Conservation (phyloP, 164 flowering plant species). For the Stephania yunnanensis region DNA sequence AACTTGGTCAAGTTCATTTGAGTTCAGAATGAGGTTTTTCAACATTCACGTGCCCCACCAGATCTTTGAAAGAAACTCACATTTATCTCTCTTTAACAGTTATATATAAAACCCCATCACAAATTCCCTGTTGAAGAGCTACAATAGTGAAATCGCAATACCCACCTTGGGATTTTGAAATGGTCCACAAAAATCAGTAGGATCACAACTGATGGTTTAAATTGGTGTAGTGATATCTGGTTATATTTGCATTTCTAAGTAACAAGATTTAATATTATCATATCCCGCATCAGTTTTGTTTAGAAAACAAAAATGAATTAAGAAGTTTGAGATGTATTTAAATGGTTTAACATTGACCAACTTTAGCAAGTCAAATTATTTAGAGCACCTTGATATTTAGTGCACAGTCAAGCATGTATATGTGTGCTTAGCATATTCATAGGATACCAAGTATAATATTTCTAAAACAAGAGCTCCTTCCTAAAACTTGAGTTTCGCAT, state of each 20-base stretch:
- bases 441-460: not conserved
- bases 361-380: not conserved
- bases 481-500: not conserved
- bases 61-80: not conserved
- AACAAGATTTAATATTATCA: not conserved
- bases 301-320: not conserved
- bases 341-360: not conserved
- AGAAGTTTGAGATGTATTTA: not conserved
- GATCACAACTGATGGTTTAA: not conserved
- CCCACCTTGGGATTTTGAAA: not conserved
- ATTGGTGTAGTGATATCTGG: not conserved
- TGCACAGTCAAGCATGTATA: not conserved
- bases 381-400: not conserved
- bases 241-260: not conserved
- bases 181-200: not conserved
- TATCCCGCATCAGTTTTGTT: not conserved
- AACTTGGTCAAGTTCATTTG: no score
- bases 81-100: not conserved
- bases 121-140: not conserved
- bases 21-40: no score
- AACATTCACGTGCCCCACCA: no score
- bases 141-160: not conserved
- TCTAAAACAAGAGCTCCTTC: not conserved
- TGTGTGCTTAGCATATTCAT: not conserved
- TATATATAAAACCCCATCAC: no score